Evolutionary conservation across 768 basidiomycete species (phyloP).

Genomic region (Phaeotremella fagi): DNA sequence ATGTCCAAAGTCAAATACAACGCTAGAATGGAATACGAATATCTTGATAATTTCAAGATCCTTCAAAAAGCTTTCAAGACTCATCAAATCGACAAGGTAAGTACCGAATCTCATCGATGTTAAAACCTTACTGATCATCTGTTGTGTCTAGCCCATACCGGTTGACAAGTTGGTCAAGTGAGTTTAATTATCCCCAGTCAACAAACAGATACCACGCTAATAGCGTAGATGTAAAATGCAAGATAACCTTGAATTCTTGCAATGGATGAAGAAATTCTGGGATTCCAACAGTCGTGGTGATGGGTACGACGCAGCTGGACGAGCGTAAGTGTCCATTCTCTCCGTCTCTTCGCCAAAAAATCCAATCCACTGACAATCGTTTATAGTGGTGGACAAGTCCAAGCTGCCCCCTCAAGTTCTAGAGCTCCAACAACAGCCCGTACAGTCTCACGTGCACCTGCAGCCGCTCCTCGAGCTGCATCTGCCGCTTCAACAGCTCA

Average conservation of each 20-base stretch:
- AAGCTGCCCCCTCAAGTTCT: constrained; percentile 4
- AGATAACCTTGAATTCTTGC: constrained; percentile 98
- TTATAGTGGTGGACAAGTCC: constrained; percentile 11
- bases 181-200: constrained; percentile 7
- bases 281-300: constrained; percentile 83
- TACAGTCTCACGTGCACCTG: constrained; percentile 4
- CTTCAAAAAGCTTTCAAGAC: constrained; percentile 86
- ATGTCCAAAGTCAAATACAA: constrained; percentile 92
- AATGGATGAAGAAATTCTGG: constrained; percentile 97
- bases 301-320: constrained; percentile 75
- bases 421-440: constrained; percentile 9
- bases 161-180: constrained; percentile 90
- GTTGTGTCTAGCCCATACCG: constrained; percentile 67
- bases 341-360: too few species aligned
- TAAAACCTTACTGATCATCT: not conserved
- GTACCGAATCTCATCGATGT: constrained; percentile 13
- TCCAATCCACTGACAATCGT: not conserved
- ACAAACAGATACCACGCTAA: not conserved
- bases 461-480: constrained; percentile 22
- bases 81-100: constrained; percentile 90
- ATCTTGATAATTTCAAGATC: constrained; percentile 89
- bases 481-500: constrained; percentile 53
- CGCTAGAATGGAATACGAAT: constrained; percentile 92
- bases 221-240: constrained; percentile 77
- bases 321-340: constrained; percentile 59